Evolutionary conservation across 176 grass and related monocot genomes (phyloP), one percentile per base, ranked within the genome.

Genomic region (Hordeum vulgare): DNA sequence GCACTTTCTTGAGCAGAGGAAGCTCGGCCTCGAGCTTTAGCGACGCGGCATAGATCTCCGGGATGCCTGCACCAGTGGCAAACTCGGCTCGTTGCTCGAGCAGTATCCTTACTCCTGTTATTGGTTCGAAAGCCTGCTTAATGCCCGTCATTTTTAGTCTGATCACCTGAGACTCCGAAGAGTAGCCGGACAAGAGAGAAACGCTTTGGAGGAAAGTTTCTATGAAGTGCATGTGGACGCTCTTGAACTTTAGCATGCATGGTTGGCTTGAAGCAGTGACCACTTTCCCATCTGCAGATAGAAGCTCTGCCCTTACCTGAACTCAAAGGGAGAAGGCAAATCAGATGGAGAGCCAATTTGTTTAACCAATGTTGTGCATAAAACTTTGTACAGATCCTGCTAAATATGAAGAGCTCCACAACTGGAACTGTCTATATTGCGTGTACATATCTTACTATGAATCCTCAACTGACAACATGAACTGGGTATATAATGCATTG

Each of bases 181-280:
- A 94, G 63, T 98, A 95, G 39, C 96, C 96, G 10, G 89, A 85
- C 56, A 98, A 21, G 13, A 98, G 80, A 58, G 89, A 90, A 69
- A 87, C 81, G 5, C 89, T 90, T 66, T 69, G 92, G 18, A 98
- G 81, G 75, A 98, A 98, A 39, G 93, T 94, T 47, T 98, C 93
- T 21, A 95, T 47, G 15, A 98, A 86, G 35, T 88, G 96, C 82
- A 98, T 94, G 39, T 96, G 83, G 63, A 80, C 85, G n/a, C 96
- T 98, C 85, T 98, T 98, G 82, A 98, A 96, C 66, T 85, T 94
- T 33, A 98, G 90, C 87, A 96, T 93, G 87, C 93, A 98, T 41
- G 96, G 93, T 57, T 92, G 93, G 21, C 91, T 90, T 25, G 82
- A 86, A 53, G 62, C 74, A 45, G 81, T 83, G 13, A 88, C 88